phyloP scores from a whole-genome alignment of 306 rosid species.

The Rosa lucieae region DNA sequence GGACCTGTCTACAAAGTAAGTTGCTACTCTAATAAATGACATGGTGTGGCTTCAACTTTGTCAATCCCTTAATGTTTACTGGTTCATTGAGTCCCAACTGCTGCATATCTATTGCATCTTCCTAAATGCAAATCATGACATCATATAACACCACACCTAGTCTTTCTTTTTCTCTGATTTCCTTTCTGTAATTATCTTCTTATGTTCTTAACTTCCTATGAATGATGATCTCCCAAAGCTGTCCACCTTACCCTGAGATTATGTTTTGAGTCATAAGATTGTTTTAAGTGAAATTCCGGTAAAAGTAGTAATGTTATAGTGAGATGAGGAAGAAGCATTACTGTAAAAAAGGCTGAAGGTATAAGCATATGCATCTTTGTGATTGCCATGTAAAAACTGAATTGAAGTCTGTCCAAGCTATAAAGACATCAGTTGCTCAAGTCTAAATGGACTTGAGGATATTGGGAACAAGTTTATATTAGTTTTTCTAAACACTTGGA shows the following conservation, averaged over 20 bases:
- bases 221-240: neutral
- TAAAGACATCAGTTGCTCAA: neutral
- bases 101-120: neutral
- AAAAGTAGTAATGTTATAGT: neutral
- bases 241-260: neutral
- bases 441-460: neutral
- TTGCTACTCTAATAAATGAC: neutral
- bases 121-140: neutral
- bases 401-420: neutral
- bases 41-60: neutral
- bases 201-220: neutral
- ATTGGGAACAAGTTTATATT: neutral
- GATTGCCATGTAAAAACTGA: neutral
- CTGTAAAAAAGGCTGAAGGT: neutral
- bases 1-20: conserved; percentile 80
- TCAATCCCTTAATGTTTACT: neutral
- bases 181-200: neutral
- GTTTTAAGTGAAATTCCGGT: neutral
- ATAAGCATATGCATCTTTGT: neutral
- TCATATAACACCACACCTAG: neutral
- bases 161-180: neutral
- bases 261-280: neutral
- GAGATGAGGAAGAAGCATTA: neutral
- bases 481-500: neutral
- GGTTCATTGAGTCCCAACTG: neutral